Conservation (phyloP, 345 rosid species). For the Euphorbia lathyris region DNA sequence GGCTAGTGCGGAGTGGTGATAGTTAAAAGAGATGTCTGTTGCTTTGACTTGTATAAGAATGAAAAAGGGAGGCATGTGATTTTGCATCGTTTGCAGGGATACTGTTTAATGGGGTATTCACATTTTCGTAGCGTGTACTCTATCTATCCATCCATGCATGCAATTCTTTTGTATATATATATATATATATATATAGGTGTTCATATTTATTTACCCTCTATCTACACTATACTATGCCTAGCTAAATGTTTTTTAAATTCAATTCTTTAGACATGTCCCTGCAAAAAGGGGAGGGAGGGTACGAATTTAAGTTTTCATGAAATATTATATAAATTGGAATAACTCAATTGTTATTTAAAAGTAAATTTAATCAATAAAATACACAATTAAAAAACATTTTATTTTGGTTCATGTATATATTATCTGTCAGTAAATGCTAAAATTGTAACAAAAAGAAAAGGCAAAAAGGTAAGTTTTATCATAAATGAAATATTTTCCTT, state of each 20-base stretch:
- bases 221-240: too few species aligned
- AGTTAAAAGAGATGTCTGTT: constrained; percentile 30
- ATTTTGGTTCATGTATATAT: too few species aligned
- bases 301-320: neutral
- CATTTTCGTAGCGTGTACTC: constrained; percentile 47
- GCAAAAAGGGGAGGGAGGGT: neutral
- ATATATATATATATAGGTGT: too few species aligned
- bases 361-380: too few species aligned
- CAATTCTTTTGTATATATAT: too few species aligned
- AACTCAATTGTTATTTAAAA: neutral
- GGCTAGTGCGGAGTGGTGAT: neutral
- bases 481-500: too few species aligned
- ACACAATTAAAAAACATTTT: too few species aligned
- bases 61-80: constrained; percentile 29
- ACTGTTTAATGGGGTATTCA: constrained; percentile 13
- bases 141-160: constrained; percentile 14
- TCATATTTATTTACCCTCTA: too few species aligned
- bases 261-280: neutral
- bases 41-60: constrained; percentile 12
- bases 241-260: neutral
- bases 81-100: constrained; percentile 36
- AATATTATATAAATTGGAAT: neutral
- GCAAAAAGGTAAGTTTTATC: too few species aligned
- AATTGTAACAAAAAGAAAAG: too few species aligned
- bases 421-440: too few species aligned